These are phyloP conservation scores for Bombardia bombarda DNA, from an alignment of 495 filamentous ascomycete species.

Conservation along the genomic window DNA sequence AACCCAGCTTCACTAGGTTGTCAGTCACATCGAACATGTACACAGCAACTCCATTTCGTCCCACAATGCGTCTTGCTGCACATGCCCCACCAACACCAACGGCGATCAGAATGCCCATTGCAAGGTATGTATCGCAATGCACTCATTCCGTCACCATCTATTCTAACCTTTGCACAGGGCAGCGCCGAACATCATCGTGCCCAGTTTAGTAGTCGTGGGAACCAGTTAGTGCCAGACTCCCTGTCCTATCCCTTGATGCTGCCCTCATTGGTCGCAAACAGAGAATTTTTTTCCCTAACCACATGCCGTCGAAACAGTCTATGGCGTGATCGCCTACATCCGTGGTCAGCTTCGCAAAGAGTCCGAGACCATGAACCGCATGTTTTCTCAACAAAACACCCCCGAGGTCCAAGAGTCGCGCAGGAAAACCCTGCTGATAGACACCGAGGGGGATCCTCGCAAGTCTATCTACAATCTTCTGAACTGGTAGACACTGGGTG, in stretches of 20 bases:
- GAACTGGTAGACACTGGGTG: conserved; percentile 25
- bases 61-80: conserved; percentile 1
- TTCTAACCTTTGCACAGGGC: neutral
- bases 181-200: conserved; percentile 4
- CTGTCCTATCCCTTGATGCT: neutral
- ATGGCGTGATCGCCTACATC: conserved; percentile 24
- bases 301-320: conserved; percentile 15
- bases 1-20: no score
- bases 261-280: no score
- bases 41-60: neutral
- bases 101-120: neutral
- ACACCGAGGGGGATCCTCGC: conserved; percentile 29
- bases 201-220: conserved; percentile 20
- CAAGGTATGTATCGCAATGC: neutral
- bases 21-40: no score
- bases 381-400: conserved; percentile 34
- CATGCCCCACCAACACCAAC: neutral
- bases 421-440: conserved; percentile 20
- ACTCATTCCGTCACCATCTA: neutral
- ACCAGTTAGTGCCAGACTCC: conserved; percentile 12
- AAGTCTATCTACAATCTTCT: conserved; percentile 30
- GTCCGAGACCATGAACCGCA: conserved; percentile 27
- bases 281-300: no score
- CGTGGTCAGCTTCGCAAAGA: conserved; percentile 22
- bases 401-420: conserved; percentile 25